These are phyloP conservation scores for Glycine soja DNA, from an alignment of 306 rosid species.

Conservation along the genomic window DNA sequence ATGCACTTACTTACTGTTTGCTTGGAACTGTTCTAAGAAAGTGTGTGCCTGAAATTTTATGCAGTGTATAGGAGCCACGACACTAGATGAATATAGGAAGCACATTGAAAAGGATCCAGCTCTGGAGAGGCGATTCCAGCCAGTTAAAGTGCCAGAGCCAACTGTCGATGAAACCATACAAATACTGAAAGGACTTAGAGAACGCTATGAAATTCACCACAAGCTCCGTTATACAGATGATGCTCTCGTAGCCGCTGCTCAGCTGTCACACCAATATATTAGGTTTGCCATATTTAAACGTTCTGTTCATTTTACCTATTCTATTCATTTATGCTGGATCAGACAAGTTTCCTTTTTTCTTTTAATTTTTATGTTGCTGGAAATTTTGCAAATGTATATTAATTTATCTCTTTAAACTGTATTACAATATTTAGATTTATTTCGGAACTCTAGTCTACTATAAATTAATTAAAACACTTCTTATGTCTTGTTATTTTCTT, in stretches of 20 bases:
- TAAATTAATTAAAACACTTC: too few species aligned
- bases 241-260: constrained; percentile 88
- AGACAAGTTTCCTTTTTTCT: neutral
- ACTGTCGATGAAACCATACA: constrained; percentile 87
- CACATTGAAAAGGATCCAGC: constrained; percentile 98
- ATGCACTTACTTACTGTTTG: constrained; percentile 17
- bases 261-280: constrained; percentile 89
- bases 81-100: constrained; percentile 93
- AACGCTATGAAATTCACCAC: constrained; percentile 95
- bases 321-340: neutral
- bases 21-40: constrained; percentile 5
- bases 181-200: constrained; percentile 89
- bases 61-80: constrained; percentile 98
- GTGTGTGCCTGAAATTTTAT: constrained; percentile 34
- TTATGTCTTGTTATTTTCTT: neutral
- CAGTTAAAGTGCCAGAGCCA: constrained; percentile 96
- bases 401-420: neutral
- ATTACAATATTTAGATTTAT: neutral
- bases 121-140: constrained; percentile 92
- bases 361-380: neutral
- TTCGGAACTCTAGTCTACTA: constrained; percentile 1
- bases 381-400: neutral
- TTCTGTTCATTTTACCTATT: neutral
- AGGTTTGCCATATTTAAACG: constrained; percentile 57
- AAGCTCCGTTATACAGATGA: constrained; percentile 96